Conservation (phyloP, 306 rosid genomes). For the Quercus robur region DNA sequence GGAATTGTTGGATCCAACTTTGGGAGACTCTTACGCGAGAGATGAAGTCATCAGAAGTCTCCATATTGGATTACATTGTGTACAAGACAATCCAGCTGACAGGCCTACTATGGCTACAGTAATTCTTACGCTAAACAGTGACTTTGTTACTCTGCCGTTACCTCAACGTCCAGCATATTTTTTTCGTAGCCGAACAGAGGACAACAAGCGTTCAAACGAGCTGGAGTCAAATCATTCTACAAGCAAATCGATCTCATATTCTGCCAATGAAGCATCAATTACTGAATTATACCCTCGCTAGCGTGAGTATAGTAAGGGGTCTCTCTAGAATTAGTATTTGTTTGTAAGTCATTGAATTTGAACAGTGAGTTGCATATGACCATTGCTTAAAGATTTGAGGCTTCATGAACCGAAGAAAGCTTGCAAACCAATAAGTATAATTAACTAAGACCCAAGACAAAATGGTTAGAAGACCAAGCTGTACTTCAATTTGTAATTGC, state of each 20-base stretch:
- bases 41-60: conserved; percentile 46
- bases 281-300: not conserved
- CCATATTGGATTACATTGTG: conserved; percentile 45
- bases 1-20: conserved; percentile 30
- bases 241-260: not conserved
- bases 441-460: no score
- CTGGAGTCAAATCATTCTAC: not conserved
- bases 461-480: no score
- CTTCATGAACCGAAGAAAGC: no score
- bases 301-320: no score
- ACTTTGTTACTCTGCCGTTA: conserved; percentile 22
- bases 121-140: conserved; percentile 40
- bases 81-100: conserved; percentile 39
- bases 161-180: conserved; percentile 34
- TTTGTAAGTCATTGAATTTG: no score
- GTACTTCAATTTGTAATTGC: no score
- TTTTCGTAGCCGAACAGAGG: conserved; percentile 11
- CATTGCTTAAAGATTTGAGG: no score
- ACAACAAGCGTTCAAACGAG: not conserved
- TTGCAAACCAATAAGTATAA: no score
- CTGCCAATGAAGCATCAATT: not conserved
- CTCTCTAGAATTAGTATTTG: no score
- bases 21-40: conserved; percentile 14
- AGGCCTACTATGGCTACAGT: conserved; percentile 52
- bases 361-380: no score